Conservation (phyloP, 1,139 yeast genomes). For the Geotrichum cucujoidarum region DNA sequence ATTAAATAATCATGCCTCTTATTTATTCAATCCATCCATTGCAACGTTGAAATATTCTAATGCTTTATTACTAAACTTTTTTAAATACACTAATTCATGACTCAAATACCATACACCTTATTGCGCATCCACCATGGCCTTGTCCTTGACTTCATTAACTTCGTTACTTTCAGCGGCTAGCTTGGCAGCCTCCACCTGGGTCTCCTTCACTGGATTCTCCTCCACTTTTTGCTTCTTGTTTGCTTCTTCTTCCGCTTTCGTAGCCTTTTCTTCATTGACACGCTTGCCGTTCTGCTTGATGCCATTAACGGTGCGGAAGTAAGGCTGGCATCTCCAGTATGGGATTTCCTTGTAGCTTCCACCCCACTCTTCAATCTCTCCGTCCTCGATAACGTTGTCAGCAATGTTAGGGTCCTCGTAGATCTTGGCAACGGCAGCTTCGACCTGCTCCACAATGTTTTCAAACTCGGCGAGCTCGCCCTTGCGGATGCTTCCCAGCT, state of each 20-base stretch:
- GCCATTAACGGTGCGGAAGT: slow-evolving; percentile 82
- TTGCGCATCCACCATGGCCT: not conserved
- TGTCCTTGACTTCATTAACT: not conserved
- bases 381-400: slow-evolving; percentile 55
- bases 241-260: not conserved
- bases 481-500: slow-evolving; percentile 54
- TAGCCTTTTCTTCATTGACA: slow-evolving; percentile 15
- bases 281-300: slow-evolving; percentile 33
- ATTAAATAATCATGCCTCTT: slow-evolving; percentile 39
- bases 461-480: slow-evolving; percentile 57
- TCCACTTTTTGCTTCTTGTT: not conserved
- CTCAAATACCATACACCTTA: not conserved
- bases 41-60: not conserved
- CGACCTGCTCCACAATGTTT: slow-evolving; percentile 61
- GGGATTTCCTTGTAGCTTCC: slow-evolving; percentile 81
- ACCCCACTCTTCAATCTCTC: slow-evolving; percentile 59
- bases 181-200: not conserved
- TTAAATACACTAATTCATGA: not conserved
- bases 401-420: slow-evolving; percentile 44
- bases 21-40: not conserved
- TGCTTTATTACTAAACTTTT: not conserved
- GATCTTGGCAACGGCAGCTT: slow-evolving; percentile 55
- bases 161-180: too few relatives aligned
- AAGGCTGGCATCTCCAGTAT: slow-evolving; percentile 96
- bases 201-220: not conserved